Conservation (phyloP, 1,284 basidiomycete genomes). For the Tilletiopsis washingtonensis region DNA sequence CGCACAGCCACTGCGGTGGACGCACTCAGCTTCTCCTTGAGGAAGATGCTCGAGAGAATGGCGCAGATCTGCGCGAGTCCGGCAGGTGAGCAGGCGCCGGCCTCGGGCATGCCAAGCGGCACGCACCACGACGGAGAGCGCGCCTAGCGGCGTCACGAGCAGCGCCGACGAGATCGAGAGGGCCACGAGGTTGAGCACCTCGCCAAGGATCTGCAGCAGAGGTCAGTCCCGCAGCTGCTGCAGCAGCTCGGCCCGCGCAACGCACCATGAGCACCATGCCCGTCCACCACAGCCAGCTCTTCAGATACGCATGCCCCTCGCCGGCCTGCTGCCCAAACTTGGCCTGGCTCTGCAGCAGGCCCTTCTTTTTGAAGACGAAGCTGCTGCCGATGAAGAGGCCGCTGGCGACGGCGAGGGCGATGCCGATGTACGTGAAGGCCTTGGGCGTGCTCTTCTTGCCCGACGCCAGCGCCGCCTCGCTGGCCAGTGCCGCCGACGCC, state of each 20-base stretch:
- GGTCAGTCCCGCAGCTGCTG: background rate
- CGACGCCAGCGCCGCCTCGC: slow-evolving; percentile 24
- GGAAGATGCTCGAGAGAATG: slow-evolving; percentile 82
- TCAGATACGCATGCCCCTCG: slow-evolving; percentile 86
- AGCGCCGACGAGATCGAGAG: slow-evolving; percentile 85
- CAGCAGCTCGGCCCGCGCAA: background rate
- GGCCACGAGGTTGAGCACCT: slow-evolving; percentile 51
- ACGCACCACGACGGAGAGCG: slow-evolving; percentile 72
- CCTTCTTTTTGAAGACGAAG: slow-evolving; percentile 83
- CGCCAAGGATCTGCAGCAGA: slow-evolving; percentile 14
- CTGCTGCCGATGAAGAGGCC: slow-evolving; percentile 87
- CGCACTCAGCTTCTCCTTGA: slow-evolving; percentile 68
- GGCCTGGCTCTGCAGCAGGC: slow-evolving; percentile 43
- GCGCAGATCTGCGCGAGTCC: slow-evolving; percentile 67
- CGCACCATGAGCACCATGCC: slow-evolving; percentile 43
- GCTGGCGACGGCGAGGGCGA: slow-evolving; percentile 71
- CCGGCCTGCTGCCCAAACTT: slow-evolving; percentile 61
- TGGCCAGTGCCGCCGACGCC: slow-evolving; percentile 27
- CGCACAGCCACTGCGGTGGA: too few species aligned
- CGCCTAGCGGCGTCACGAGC: slow-evolving; percentile 89
- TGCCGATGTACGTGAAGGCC: slow-evolving; percentile 53
- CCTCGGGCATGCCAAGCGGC: too few species aligned
- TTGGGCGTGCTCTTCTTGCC: slow-evolving; percentile 31
- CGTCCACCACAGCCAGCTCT: slow-evolving; percentile 44
- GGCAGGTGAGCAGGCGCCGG: too few species aligned